Percentiles rank a stretch among this genome's conserved stretches.
These are phyloP conservation scores for Herpetospermum pedunculosum DNA, from an alignment of 306 rosid genomes.

Conservation along the genomic window DNA sequence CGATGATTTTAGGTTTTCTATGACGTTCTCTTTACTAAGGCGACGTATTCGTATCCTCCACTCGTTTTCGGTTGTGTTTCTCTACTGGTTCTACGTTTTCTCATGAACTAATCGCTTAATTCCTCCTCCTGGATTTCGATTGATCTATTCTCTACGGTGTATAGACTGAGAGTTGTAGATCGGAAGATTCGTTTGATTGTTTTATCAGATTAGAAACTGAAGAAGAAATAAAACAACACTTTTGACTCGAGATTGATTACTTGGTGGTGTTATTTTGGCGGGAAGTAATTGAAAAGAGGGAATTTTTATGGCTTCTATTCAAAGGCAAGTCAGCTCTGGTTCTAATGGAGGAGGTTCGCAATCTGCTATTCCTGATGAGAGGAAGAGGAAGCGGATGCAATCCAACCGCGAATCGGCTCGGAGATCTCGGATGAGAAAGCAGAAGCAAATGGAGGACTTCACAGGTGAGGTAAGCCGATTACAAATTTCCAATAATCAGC, in stretches of 20 bases:
- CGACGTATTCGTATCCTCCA: constrained; percentile 40
- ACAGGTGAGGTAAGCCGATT: constrained; percentile 38
- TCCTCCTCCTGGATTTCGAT: neutral
- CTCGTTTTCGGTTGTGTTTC: constrained; percentile 50
- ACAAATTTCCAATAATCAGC: constrained; percentile 30
- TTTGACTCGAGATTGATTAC: neutral
- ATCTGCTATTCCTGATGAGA: constrained; percentile 38
- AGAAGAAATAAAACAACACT: no score
- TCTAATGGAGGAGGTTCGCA: constrained; percentile 31
- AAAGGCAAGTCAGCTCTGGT: constrained; percentile 49
- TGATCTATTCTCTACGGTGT: neutral
- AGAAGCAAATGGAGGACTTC: constrained; percentile 76
- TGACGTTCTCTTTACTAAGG: constrained; percentile 26
- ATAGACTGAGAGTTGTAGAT: constrained; percentile 12
- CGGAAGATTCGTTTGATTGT: neutral
- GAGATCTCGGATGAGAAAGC: constrained; percentile 85
- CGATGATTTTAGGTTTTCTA: constrained; percentile 30
- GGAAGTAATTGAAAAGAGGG: neutral
- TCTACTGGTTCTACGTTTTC: constrained; percentile 55
- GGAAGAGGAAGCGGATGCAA: constrained; percentile 87
- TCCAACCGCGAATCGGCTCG: constrained; percentile 93
- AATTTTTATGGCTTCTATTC: constrained; percentile 40
- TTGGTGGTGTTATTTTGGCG: neutral
- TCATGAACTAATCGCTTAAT: constrained; percentile 37
- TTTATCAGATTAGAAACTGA: neutral